Evolutionary conservation across 192 early-diverging fungal species (phyloP).

Genomic region (Dissophora globulifera): DNA sequence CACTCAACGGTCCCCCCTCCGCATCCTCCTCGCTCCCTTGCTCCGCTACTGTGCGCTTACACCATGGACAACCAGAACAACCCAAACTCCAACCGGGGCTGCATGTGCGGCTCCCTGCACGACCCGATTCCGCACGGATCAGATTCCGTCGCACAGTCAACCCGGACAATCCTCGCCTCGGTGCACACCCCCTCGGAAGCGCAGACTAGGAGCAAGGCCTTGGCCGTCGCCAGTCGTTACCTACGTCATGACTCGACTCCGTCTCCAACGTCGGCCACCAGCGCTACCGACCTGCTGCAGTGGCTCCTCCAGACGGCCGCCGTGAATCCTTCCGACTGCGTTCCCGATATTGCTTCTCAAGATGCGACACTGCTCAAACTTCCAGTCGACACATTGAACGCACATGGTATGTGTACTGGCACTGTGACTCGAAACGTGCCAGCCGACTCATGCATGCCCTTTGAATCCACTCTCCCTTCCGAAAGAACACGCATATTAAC

Average conservation of each 20-base stretch:
- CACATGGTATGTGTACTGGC: conserved; percentile 17
- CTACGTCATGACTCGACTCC: conserved; percentile 5
- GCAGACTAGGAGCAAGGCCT: not conserved
- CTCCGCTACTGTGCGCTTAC: too few relatives aligned
- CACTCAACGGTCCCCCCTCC: too few relatives aligned
- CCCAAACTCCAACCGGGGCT: not conserved
- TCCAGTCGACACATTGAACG: not conserved
- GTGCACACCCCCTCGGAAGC: not conserved
- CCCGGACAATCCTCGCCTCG: not conserved
- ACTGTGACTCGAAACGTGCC: not conserved
- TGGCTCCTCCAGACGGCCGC: conserved; percentile 16
- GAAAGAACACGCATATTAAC: too few relatives aligned
- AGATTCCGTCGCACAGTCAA: not conserved
- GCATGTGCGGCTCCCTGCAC: not conserved
- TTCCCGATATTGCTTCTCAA: not conserved
- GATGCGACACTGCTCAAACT: conserved; percentile 13
- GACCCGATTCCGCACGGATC: not conserved
- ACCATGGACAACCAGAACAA: not conserved
- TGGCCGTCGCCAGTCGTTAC: not conserved
- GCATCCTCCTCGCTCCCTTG: too few relatives aligned
- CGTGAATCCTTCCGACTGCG: not conserved
- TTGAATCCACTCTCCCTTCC: too few relatives aligned
- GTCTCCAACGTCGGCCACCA: not conserved
- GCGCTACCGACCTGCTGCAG: conserved; percentile 1
- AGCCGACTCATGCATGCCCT: not conserved